Percentiles rank a stretch among this genome's conserved stretches.
Evolutionary conservation across 1,139 yeast species (phyloP).

Genomic region (Pichia kudriavzevii): DNA sequence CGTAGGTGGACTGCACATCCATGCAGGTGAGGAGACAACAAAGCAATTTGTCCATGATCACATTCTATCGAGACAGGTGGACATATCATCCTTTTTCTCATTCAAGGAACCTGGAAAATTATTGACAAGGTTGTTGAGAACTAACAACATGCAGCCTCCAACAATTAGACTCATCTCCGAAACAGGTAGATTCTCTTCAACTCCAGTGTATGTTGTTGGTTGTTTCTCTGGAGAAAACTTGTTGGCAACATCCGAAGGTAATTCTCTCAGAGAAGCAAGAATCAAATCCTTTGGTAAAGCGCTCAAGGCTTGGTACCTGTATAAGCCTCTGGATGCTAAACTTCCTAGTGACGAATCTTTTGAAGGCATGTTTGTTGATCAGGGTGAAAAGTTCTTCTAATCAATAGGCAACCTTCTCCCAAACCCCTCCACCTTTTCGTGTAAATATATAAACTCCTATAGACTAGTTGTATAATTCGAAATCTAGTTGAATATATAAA

Average conservation of each 20-base stretch:
- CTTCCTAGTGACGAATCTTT: constrained; percentile 57
- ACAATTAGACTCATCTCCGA: constrained; percentile 81
- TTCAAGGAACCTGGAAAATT: constrained; percentile 86
- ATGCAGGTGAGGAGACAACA: constrained; percentile 54
- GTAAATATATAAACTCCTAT: constrained; percentile 1
- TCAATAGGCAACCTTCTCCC: no score
- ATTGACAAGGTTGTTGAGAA: constrained; percentile 66
- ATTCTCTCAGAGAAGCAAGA: constrained; percentile 87
- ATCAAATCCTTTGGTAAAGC: constrained; percentile 90
- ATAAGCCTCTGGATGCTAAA: constrained; percentile 60
- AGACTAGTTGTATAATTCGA: not conserved
- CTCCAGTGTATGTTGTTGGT: constrained; percentile 87
- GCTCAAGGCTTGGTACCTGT: constrained; percentile 84
- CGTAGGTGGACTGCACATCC: constrained; percentile 63
- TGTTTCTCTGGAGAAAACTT: constrained; percentile 78
- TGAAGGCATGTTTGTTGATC: constrained; percentile 41
- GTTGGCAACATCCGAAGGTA: constrained; percentile 92
- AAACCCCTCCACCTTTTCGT: constrained; percentile 1
- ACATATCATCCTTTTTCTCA: constrained; percentile 63
- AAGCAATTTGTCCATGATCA: constrained; percentile 63
- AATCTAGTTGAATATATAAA: no score
- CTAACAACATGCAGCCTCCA: constrained; percentile 71
- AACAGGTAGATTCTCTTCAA: constrained; percentile 79
- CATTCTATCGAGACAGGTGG: constrained; percentile 71
- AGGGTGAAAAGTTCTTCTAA: constrained; percentile 41